phyloP scores from a whole-genome alignment of 495 filamentous ascomycete species.

The Aspergillus affinis region DNA sequence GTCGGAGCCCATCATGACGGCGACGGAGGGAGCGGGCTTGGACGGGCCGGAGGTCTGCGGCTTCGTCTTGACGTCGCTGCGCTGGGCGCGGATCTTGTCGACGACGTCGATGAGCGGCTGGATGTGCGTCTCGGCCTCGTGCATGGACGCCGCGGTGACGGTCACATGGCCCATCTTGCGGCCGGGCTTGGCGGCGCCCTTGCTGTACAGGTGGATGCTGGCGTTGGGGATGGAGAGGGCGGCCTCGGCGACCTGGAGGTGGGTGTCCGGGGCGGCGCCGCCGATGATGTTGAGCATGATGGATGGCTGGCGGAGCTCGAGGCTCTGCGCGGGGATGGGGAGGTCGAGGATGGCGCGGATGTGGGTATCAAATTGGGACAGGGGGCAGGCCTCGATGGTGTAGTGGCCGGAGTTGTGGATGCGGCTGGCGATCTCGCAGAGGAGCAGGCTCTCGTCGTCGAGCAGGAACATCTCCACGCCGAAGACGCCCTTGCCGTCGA shows the following conservation, averaged over 20 bases:
- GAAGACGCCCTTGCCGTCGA: slow-evolving; percentile 90
- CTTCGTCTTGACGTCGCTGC: slow-evolving; percentile 48
- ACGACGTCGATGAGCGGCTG: slow-evolving; percentile 62
- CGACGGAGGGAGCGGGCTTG: slow-evolving; percentile 60
- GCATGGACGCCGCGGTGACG: slow-evolving; percentile 64
- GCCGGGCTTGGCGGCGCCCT: slow-evolving; percentile 76
- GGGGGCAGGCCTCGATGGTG: slow-evolving; percentile 88
- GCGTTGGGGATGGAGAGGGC: slow-evolving; percentile 63
- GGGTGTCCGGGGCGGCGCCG: slow-evolving; percentile 65
- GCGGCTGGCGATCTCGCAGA: slow-evolving; percentile 94
- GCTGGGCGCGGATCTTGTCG: slow-evolving; percentile 63
- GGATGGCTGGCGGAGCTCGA: slow-evolving; percentile 61
- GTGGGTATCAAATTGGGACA: slow-evolving; percentile 92
- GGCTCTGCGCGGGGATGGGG: slow-evolving; percentile 61
- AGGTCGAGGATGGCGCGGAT: slow-evolving; percentile 81
- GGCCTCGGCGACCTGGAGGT: slow-evolving; percentile 62
- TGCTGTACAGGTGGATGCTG: slow-evolving; percentile 87
- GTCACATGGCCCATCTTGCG: slow-evolving; percentile 97
- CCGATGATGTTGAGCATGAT: slow-evolving; percentile 99
- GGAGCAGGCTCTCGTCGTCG: slow-evolving; percentile 67
- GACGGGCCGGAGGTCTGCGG: slow-evolving; percentile 29
- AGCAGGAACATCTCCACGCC: slow-evolving; percentile 96
- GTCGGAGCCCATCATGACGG: slow-evolving; percentile 94
- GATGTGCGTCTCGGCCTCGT: slow-evolving; percentile 69
- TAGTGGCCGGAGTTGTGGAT: slow-evolving; percentile 98